Evolutionary conservation across 495 filamentous ascomycete species (phyloP).

Genomic region (Penicillium cataractarum): DNA sequence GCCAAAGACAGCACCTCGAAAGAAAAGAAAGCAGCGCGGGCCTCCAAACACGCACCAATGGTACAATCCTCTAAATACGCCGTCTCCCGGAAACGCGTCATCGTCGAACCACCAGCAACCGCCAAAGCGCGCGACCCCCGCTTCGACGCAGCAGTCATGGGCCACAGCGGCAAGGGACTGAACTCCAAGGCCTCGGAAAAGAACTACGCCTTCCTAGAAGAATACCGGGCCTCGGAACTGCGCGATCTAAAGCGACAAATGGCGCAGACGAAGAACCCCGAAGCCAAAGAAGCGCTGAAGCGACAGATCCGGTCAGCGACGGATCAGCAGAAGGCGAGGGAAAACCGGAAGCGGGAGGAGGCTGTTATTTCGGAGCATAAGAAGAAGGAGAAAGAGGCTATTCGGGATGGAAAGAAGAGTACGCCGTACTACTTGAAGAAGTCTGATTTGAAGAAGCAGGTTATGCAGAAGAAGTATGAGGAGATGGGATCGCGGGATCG

Average conservation of each 20-base stretch:
- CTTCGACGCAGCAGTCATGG: constrained; percentile 66
- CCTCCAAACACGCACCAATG: constrained; percentile 85
- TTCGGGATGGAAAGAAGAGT: constrained; percentile 88
- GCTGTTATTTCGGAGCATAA: constrained; percentile 72
- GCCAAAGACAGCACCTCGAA: constrained; percentile 32
- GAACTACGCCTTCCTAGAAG: constrained; percentile 84
- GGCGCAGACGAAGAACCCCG: constrained; percentile 64
- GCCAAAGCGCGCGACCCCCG: constrained; percentile 76
- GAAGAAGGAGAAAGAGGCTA: constrained; percentile 77
- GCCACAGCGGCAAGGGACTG: constrained; percentile 29
- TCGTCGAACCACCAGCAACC: constrained; percentile 55
- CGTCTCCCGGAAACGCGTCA: constrained; percentile 76
- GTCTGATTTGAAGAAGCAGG: constrained; percentile 82
- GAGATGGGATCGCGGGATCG: constrained; percentile 81
- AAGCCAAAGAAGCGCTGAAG: constrained; percentile 66
- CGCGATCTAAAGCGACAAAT: constrained; percentile 67
- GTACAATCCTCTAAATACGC: constrained; percentile 78
- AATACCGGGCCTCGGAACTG: constrained; percentile 80
- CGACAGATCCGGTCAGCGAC: constrained; percentile 68
- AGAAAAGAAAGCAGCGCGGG: constrained; percentile 51
- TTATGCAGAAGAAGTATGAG: constrained; percentile 75
- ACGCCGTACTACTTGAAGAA: constrained; percentile 90
- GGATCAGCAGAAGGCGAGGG: constrained; percentile 67
- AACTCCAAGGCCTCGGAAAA: constrained; percentile 57
- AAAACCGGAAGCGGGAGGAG: constrained; percentile 65